These are phyloP conservation scores for Bruguiera hainesii DNA, from an alignment of 441 rosid genomes.

Conservation along the genomic window DNA sequence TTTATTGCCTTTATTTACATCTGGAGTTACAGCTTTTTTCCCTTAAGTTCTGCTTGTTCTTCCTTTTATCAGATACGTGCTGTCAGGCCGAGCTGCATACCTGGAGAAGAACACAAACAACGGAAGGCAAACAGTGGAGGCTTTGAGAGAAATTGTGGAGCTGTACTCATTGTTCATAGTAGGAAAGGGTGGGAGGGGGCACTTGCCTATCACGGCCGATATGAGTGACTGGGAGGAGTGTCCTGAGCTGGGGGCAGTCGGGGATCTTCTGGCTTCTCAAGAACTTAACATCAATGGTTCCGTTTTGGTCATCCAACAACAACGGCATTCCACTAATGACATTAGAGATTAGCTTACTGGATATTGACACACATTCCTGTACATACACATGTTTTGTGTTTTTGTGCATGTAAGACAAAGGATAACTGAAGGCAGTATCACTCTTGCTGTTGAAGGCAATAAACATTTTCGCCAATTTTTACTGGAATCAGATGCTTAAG, in stretches of 20 bases:
- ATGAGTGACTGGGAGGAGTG: conserved; percentile 92
- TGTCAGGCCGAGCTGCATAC: conserved; percentile 54
- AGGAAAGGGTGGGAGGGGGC: conserved; percentile 57
- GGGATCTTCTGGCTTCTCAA: conserved; percentile 69
- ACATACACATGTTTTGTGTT: background rate
- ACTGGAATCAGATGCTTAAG: too few relatives aligned
- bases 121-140: conserved; percentile 45
- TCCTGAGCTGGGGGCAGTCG: conserved; percentile 70
- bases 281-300: conserved; percentile 56
- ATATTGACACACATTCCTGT: background rate
- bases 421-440: background rate
- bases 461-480: too few relatives aligned
- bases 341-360: conserved; percentile 12
- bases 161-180: conserved; percentile 61
- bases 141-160: conserved; percentile 45
- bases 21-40: background rate
- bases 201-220: conserved; percentile 47
- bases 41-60: background rate
- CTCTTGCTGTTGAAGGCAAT: too few relatives aligned
- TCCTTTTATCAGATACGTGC: conserved; percentile 39
- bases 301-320: conserved; percentile 66
- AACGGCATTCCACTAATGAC: conserved; percentile 31
- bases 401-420: background rate
- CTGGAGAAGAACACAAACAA: conserved; percentile 49
- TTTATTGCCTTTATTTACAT: too few relatives aligned